These are phyloP conservation scores for Zanthoxylum bungeanum DNA, from an alignment of 345 rosid genomes.

Conservation along the genomic window DNA sequence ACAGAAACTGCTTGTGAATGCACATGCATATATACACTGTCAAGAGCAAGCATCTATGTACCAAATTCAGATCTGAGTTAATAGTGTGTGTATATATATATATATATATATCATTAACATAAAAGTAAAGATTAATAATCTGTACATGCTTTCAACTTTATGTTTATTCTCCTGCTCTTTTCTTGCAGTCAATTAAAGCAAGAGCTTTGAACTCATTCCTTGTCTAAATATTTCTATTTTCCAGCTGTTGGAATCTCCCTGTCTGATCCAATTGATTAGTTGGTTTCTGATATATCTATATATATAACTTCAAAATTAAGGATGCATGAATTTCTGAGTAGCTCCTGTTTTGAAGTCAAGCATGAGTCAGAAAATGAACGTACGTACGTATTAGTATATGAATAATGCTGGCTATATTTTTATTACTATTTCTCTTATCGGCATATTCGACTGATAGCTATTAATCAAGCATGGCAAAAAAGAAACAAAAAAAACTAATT, in stretches of 20 bases:
- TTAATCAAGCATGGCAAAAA: no score
- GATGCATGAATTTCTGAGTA: no score
- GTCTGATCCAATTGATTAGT: not conserved
- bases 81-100: no score
- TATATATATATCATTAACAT: not conserved
- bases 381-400: not conserved
- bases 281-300: not conserved
- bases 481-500: no score
- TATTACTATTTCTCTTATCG: no score
- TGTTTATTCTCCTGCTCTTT: not conserved
- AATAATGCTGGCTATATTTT: not conserved
- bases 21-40: not conserved
- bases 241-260: constrained; percentile 14
- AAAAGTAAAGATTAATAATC: not conserved
- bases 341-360: constrained; percentile 11
- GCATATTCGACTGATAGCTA: no score
- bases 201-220: constrained; percentile 7
- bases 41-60: constrained; percentile 2
- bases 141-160: constrained; percentile 9
- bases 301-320: not conserved
- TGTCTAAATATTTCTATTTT: not conserved
- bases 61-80: not conserved
- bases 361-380: not conserved
- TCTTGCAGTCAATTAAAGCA: not conserved
- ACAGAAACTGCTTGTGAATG: not conserved